Base-by-base conservation (phyloP, 495 filamentous ascomycete genomes). In the Trichoderma virens region DNA sequence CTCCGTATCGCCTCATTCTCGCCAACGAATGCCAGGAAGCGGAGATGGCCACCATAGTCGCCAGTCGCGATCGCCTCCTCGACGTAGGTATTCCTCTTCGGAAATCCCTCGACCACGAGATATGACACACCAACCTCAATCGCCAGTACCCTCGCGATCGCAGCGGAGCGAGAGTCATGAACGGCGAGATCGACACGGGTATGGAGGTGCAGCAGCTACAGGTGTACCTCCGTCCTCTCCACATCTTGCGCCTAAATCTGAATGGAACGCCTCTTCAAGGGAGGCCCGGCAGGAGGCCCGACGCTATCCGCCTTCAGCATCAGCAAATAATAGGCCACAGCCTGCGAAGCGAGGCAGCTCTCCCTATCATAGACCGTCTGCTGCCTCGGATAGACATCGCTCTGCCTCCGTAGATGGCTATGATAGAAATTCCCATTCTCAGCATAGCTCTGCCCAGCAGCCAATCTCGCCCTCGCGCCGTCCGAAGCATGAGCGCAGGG, bases 201-300 rank as follows among this genome's bases (percentile, higher is more conserved):
- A 28, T 56, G 51, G 43, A 23, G 5, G 18, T 20, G 5, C 43
- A 5, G 43, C 25, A 6, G 51, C 51, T 2, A 25, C 51, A 4
- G 51, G 25, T 1, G 13, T 25, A 8, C 27, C 25, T 56, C 51
- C 23, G 11, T 8, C 25, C 8, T 56, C 51, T 5, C 45, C 45
- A n/a, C 45, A 51, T 2, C n/a, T 9, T 11, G 51, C 25, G 27
- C 51, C 11, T 30, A 56, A 56, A 30, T n/a, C 51, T 27, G 51
- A 28, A 30, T 27, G 51, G 25, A 56, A 16, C 51, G 9, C 11
- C 9, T 28, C 51, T 13, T 56, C 51, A 30, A 56, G 51, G 25
- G 51, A 56, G 51, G 51, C 51, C 13, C 28, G 51, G 51, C 51
- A 56, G 25, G 51, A 56, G 20, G 51, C 51, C 25, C 51, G 51